Conservation (phyloP, 345 rosid genomes). For the Eucalyptus regnans region DNA sequence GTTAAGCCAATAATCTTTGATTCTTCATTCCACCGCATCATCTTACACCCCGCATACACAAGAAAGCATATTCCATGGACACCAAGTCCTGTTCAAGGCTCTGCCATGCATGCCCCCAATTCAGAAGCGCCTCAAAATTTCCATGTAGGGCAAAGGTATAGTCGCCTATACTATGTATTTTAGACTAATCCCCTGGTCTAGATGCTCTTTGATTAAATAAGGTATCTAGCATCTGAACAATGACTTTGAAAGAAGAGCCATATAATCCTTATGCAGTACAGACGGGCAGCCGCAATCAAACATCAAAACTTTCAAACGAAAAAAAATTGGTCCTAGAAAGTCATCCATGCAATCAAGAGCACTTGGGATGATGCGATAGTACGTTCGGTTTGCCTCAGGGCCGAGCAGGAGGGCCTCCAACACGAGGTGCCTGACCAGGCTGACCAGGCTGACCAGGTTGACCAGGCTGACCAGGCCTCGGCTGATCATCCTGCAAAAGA, state of each 20-base stretch:
- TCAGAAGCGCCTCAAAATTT: background rate
- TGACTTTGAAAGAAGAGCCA: background rate
- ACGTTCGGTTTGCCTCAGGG: conserved; percentile 6
- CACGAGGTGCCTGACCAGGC: conserved; percentile 37
- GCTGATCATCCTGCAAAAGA: conserved; percentile 22
- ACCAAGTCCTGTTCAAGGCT: background rate
- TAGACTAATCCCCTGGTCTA: background rate
- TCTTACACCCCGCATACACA: background rate
- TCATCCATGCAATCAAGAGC: background rate
- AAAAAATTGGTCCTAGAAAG: background rate
- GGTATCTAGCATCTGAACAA: background rate
- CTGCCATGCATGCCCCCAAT: background rate
- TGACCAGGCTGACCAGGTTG: conserved; percentile 13
- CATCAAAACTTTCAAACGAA: background rate
- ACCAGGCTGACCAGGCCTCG: conserved; percentile 6
- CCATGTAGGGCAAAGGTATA: background rate
- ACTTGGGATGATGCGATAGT: background rate
- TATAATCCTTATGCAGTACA: background rate
- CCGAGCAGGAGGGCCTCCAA: conserved; percentile 38
- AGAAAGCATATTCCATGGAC: background rate
- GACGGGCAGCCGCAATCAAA: background rate
- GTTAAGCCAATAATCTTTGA: background rate
- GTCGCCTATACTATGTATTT: background rate
- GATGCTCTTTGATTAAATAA: background rate
- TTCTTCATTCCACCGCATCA: background rate